phyloP scores from a whole-genome alignment of 2,329 filamentous ascomycete species.

The Tolypocladium cylindrosporum region DNA sequence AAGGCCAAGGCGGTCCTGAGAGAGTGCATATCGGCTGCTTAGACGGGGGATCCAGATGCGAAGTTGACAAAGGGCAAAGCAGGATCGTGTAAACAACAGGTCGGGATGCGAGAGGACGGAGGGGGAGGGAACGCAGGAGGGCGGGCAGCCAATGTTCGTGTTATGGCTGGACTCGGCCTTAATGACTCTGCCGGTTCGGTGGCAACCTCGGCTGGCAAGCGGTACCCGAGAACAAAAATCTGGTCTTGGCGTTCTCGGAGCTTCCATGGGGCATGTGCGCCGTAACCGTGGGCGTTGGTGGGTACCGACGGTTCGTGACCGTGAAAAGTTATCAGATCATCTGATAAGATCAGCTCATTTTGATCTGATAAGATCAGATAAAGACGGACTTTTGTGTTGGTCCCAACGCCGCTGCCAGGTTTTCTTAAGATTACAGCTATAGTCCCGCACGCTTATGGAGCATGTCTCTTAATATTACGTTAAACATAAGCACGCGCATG shows the following conservation, averaged over 20 bases:
- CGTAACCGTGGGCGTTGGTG: background rate
- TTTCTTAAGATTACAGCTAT: background rate
- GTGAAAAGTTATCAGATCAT: constrained; percentile 2
- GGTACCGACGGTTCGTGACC: background rate
- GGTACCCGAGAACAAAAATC: background rate
- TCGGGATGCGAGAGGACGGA: too few species aligned
- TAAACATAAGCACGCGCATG: background rate
- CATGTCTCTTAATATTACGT: background rate
- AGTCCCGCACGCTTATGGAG: background rate
- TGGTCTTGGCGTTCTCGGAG: background rate
- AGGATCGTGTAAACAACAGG: too few species aligned
- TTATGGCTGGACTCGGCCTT: background rate
- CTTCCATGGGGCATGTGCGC: background rate
- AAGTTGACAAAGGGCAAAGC: background rate
- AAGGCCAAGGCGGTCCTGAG: background rate
- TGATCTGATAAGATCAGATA: constrained; percentile 1
- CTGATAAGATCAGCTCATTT: constrained; percentile 2
- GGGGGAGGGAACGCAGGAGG: background rate
- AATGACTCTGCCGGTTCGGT: background rate
- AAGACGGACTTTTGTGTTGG: background rate
- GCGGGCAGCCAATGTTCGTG: background rate
- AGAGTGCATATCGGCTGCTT: background rate
- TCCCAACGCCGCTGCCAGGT: background rate
- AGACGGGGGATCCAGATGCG: background rate
- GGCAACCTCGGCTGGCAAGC: background rate